Percentiles rank a stretch among this genome's conserved stretches.
Conservation (phyloP, 2,329 filamentous ascomycete species). For the Venturia effusa region DNA sequence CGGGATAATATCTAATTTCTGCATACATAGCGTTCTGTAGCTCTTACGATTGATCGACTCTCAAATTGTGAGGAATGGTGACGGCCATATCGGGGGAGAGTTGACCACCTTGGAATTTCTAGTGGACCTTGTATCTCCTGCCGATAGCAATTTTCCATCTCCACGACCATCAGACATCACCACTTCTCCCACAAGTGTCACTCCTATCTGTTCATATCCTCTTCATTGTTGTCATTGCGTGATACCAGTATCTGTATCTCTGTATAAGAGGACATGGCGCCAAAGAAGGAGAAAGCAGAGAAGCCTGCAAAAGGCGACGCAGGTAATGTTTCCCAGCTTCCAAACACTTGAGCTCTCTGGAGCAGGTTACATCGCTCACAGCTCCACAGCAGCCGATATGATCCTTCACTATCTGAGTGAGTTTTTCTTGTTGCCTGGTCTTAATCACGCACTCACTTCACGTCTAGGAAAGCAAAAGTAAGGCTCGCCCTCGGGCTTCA, state of each 20-base stretch:
- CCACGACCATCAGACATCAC: neutral
- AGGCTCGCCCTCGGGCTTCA: constrained; percentile 12
- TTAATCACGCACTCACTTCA: constrained; percentile 3
- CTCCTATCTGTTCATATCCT: neutral
- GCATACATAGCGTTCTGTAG: constrained; percentile 5
- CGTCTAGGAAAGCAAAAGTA: constrained; percentile 38
- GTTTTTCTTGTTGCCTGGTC: neutral
- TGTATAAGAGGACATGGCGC: constrained; percentile 21
- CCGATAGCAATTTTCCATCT: neutral
- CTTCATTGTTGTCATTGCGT: neutral
- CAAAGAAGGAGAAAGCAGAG: constrained; percentile 27
- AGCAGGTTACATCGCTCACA: constrained; percentile 2
- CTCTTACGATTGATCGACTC: neutral
- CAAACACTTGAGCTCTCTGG: constrained; percentile 20
- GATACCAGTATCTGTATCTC: neutral
- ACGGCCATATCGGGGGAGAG: neutral
- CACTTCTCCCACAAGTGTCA: neutral
- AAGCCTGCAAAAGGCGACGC: constrained; percentile 15
- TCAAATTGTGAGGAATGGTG: neutral
- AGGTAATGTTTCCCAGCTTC: constrained; percentile 16
- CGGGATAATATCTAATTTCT: neutral
- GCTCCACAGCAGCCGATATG: constrained; percentile 25
- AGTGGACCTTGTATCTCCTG: neutral
- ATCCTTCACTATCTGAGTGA: constrained; percentile 37
- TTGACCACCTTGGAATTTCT: neutral